Base-by-base conservation (phyloP, 2,329 filamentous ascomycete genomes). In the Hymenoscyphus fraxineus region DNA sequence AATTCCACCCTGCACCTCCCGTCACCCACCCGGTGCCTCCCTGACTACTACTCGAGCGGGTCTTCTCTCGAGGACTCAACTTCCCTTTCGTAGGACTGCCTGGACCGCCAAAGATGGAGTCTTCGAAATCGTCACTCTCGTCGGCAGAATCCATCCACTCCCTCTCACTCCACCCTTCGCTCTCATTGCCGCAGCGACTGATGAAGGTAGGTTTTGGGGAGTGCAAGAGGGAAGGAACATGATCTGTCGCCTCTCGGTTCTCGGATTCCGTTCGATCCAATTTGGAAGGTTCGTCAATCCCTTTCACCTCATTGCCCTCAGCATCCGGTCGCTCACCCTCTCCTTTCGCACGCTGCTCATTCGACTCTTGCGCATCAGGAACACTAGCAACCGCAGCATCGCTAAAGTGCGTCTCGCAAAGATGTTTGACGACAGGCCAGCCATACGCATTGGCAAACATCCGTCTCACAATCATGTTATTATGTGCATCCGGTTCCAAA, bases 401-500 rank as follows among this genome's bases (percentile, higher is more conserved):
- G 62, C 88, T 90, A 75, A 99, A 99, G 78, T 99, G 95, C 0
- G 92, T 93, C 72, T 98, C 93, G 61, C 95, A 94, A 22, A 98
- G 80, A 77, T 99, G 95, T 78, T 97, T 93, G 59, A 98, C 82
- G 0, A 99, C 95, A 0, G 95, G 95, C 95, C 95, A 99, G 1
- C 95, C 95, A 72, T 96, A 96, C 0, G 95, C 95, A 73, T 99
- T 99, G 64, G 93, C 89, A 76, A 99, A 99, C 88, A 93, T 96
- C 63, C 95, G 89, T 16, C 95, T 89, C 31, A 99, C 95, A 66
- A 98, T 90, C 70, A 99, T 96, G 77, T 99, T 99, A 78, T 99
- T 99, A 79, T 99, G 95, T 0, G 95, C 95, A 77, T 99, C 95
- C 0, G 95, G 95, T 75, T 99, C 94, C 2, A 99, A 82, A 62